Percentiles rank a stretch among this genome's conserved stretches.
Evolutionary conservation across 805 yeast genomes (phyloP).

Genomic region (Saccharomycopsis olivae): DNA sequence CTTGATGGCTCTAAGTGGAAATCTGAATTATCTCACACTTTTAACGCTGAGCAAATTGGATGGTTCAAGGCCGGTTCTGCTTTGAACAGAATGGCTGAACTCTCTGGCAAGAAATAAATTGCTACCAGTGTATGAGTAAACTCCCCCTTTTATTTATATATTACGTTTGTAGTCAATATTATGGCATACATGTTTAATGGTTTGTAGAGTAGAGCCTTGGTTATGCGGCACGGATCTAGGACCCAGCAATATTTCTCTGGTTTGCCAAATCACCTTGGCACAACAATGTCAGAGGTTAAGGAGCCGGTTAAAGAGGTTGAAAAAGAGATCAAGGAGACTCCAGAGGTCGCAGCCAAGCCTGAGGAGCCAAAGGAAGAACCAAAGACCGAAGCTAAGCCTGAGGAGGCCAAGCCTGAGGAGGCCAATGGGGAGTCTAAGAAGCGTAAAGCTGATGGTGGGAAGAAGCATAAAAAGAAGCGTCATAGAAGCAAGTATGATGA

Average conservation of each 20-base stretch:
- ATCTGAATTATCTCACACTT: slow-evolving; percentile 89
- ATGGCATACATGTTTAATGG: no score
- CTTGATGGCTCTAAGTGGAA: slow-evolving; percentile 77
- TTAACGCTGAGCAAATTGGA: slow-evolving; percentile 92
- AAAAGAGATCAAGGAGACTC: no score
- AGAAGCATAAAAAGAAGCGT: slow-evolving; percentile 37
- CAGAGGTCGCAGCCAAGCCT: not conserved
- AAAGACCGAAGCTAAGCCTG: slow-evolving; percentile 10
- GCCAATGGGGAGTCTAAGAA: slow-evolving; percentile 20
- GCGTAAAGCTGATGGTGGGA: slow-evolving; percentile 21
- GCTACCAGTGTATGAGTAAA: no score
- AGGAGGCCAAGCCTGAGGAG: slow-evolving; percentile 10
- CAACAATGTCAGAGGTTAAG: no score
- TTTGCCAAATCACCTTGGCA: no score
- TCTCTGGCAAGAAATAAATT: slow-evolving; percentile 14
- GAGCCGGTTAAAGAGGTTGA: no score
- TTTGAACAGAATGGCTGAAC: slow-evolving; percentile 80
- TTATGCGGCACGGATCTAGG: no score
- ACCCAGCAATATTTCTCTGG: no score
- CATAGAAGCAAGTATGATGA: slow-evolving; percentile 54
- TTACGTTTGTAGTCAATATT: no score
- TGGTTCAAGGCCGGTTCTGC: slow-evolving; percentile 99
- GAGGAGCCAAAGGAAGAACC: slow-evolving; percentile 2
- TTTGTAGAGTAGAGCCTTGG: no score
- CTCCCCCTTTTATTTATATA: no score